Percentiles rank a stretch among this genome's conserved stretches.
phyloP scores from a whole-genome alignment of 108 stramenopile genomes.

The Nitzschia sp. region DNA sequence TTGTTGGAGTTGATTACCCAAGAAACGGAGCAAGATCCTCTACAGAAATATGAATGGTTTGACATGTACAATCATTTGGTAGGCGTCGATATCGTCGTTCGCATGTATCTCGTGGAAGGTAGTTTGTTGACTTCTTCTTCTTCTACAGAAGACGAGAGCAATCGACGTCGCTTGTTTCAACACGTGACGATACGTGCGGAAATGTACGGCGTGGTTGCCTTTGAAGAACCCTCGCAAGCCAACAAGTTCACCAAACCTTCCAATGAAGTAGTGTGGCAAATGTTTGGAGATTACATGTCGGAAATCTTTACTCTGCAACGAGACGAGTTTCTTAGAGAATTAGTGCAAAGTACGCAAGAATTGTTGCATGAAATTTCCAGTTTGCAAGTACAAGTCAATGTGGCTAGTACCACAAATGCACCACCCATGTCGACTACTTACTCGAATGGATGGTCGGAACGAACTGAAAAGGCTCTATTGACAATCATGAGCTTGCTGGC shows the following conservation, averaged over 20 bases:
- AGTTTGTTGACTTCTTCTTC: neutral
- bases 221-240: constrained; percentile 9
- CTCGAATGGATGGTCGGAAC: constrained; percentile 21
- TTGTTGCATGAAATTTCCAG: constrained; percentile 21
- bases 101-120: constrained; percentile 12
- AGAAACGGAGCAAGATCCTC: neutral
- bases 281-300: constrained; percentile 27
- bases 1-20: constrained; percentile 2
- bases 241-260: constrained; percentile 3
- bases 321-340: constrained; percentile 8
- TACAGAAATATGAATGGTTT: neutral
- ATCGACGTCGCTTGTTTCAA: neutral
- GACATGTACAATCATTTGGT: neutral
- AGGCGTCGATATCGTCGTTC: constrained; percentile 6
- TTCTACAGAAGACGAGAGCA: neutral
- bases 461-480: constrained; percentile 24
- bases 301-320: constrained; percentile 17
- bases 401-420: neutral
- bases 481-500: constrained; percentile 10
- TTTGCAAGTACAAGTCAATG: neutral
- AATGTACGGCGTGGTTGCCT: neutral
- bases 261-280: constrained; percentile 16
- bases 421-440: neutral
- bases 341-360: constrained; percentile 13
- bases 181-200: constrained; percentile 5